Base-by-base conservation (phyloP, 108 stramenopile species). In the Poteriospumella lacustris region DNA sequence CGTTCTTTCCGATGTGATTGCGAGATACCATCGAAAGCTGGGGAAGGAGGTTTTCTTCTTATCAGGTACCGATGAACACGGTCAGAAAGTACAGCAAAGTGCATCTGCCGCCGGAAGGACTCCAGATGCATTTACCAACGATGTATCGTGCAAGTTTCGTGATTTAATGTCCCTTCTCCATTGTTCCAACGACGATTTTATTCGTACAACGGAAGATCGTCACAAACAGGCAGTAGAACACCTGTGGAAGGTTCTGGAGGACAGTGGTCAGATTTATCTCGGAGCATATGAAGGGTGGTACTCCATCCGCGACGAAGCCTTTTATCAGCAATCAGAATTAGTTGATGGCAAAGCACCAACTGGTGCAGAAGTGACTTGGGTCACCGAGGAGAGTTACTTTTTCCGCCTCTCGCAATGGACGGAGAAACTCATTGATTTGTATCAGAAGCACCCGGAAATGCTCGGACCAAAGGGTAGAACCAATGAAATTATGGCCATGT, bases 51-150 rank as follows among this genome's bases (percentile, higher is more conserved):
- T 95, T 0, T 93, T 92, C 85, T 96, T 99, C 82, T 89, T 96
- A 29, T 96, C 96, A 2, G 97, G 97, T 44, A 87, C 96, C 26
- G 97, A 99, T 80, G 98, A 99, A 83, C 96, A 99, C 78, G 98
- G 98, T 0, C 95, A 99, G 81, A 98, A 99, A 89, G 95, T 99
- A 72, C 31, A 73, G 36, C 70, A 73, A 73, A 52, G 44, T 42
- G 70, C 70, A 52, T 5, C 43, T 38, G 36, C 3, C 9, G 40
- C 12, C 26, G 42, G 42, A 5, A 36, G 36, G 31, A 73, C 41
- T 34, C 41, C 70, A 5, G 36, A 26, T 52, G 44, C 12, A 73
- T 73, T 73, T 73, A 42, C 70, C 36, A 31, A 73, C 47, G 40
- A 73, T 5, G 47, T 52, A 5, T 73, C 70, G 36, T 0, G 76